Conservation (phyloP, 1,284 basidiomycete species). For the Ceratobasidium sp. region DNA sequence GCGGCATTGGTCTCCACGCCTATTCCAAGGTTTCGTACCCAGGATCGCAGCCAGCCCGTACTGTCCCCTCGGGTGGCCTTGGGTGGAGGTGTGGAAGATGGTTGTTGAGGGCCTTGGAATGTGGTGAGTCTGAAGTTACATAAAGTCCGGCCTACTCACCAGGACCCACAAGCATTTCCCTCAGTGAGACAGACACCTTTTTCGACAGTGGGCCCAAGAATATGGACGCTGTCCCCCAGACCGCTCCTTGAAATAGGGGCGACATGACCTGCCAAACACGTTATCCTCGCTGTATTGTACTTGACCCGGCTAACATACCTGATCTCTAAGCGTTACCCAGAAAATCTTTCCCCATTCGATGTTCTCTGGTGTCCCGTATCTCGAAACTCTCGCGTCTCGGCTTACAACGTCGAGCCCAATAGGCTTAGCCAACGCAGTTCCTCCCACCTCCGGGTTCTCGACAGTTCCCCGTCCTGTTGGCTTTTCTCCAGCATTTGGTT, state of each 20-base stretch:
- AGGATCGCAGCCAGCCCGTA: conserved; percentile 35
- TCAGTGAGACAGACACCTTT: conserved; percentile 13
- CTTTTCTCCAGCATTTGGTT: not conserved
- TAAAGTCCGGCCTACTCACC: conserved; percentile 4
- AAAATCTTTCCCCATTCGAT: conserved; percentile 39
- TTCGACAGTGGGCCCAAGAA: conserved; percentile 34
- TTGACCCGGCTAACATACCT: conserved; percentile 38
- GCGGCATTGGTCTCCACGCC: conserved; percentile 34
- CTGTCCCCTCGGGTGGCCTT: conserved; percentile 12
- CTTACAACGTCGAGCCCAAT: conserved; percentile 30
- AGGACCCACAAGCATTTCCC: conserved; percentile 30
- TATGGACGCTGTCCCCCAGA: conserved; percentile 38
- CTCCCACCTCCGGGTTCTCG: conserved; percentile 17
- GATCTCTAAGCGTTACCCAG: conserved; percentile 42
- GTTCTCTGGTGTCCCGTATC: conserved; percentile 35
- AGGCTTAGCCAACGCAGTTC: conserved; percentile 19
- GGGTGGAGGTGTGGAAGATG: conserved; percentile 2
- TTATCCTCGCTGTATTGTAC: no score
- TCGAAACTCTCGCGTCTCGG: conserved; percentile 21
- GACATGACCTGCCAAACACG: conserved; percentile 28
- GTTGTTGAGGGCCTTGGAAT: not conserved
- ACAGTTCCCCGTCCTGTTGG: conserved; percentile 6
- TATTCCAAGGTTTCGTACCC: conserved; percentile 36
- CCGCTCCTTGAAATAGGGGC: conserved; percentile 40
- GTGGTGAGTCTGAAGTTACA: not conserved